A percentile compares a stretch with the other conserved stretches of the same genome.
Conservation (phyloP, 805 yeast genomes). For the Sugiyamaella mastotermitis region DNA sequence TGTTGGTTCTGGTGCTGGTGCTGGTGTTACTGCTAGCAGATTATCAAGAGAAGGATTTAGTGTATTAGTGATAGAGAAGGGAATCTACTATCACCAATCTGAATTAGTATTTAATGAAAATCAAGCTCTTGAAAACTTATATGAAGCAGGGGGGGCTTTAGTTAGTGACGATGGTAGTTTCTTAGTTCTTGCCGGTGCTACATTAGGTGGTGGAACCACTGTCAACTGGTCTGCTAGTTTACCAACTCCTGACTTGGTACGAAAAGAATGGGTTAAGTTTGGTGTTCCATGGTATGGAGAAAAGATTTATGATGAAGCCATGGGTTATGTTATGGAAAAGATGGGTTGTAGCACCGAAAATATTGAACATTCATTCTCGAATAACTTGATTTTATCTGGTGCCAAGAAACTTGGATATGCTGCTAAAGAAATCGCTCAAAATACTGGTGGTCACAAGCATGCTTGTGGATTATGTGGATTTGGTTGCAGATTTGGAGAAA, state of each 20-base stretch:
- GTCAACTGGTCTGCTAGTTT: slow-evolving; percentile 54
- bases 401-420: slow-evolving; percentile 41
- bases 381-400: slow-evolving; percentile 40
- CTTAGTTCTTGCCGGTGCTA: slow-evolving; percentile 43
- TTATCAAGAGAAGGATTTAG: slow-evolving; percentile 38
- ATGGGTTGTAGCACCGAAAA: slow-evolving; percentile 43
- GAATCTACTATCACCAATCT: slow-evolving; percentile 34
- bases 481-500: slow-evolving; percentile 47
- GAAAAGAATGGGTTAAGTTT: slow-evolving; percentile 45
- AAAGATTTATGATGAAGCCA: slow-evolving; percentile 38
- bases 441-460: slow-evolving; percentile 37
- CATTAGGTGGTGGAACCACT: slow-evolving; percentile 54
- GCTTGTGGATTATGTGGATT: slow-evolving; percentile 43
- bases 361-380: slow-evolving; percentile 40
- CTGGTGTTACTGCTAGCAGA: slow-evolving; percentile 47
- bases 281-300: slow-evolving; percentile 44
- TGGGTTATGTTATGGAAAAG: slow-evolving; percentile 40
- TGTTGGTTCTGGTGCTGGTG: slow-evolving; percentile 50
- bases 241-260: slow-evolving; percentile 43
- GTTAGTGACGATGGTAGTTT: slow-evolving; percentile 33
- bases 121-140: slow-evolving; percentile 34
- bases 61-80: slow-evolving; percentile 47
- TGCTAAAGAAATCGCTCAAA: slow-evolving; percentile 39
- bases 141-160: slow-evolving; percentile 37
- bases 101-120: slow-evolving; percentile 36